A percentile compares a stretch with the other conserved stretches of the same genome.
phyloP scores from a whole-genome alignment of 371 early-diverging fungal species.

The Circinella umbellata region DNA sequence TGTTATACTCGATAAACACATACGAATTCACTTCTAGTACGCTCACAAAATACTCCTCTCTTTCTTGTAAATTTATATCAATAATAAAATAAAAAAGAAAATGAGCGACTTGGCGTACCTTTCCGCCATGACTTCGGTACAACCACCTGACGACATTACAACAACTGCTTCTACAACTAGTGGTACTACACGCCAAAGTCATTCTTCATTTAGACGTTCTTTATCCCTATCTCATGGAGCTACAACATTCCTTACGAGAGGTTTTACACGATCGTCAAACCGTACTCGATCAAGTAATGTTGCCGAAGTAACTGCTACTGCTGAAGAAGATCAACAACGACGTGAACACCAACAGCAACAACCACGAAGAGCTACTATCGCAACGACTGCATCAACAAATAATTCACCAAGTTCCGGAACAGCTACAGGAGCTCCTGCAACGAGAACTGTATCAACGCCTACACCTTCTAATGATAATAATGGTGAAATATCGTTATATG shows the following conservation, averaged over 20 bases:
- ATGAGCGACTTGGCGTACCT: conserved; percentile 18
- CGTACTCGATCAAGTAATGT: conserved; percentile 9
- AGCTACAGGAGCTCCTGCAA: not conserved
- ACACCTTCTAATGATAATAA: not conserved
- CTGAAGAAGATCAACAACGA: conserved; percentile 1
- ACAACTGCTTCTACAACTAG: not conserved
- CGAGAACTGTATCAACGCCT: not conserved
- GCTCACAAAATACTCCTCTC: no score
- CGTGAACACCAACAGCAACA: conserved; percentile 13
- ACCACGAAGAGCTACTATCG: conserved; percentile 1
- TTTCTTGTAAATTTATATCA: not conserved
- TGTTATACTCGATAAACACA: not conserved
- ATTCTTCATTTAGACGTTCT: conserved; percentile 19
- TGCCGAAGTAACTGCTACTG: not conserved
- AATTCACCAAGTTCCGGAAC: not conserved
- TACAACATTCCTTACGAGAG: conserved; percentile 12
- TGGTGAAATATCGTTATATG: conserved; percentile 37
- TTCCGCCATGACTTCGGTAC: conserved; percentile 8
- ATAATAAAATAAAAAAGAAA: not conserved
- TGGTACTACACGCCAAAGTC: not conserved
- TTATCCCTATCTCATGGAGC: conserved; percentile 26
- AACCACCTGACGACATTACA: conserved; percentile 9
- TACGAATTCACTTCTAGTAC: no score
- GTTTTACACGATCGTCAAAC: conserved; percentile 16
- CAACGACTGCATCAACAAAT: not conserved